Conservation (phyloP, 352 stramenopile species). For the Pythium grandisporangium region DNA sequence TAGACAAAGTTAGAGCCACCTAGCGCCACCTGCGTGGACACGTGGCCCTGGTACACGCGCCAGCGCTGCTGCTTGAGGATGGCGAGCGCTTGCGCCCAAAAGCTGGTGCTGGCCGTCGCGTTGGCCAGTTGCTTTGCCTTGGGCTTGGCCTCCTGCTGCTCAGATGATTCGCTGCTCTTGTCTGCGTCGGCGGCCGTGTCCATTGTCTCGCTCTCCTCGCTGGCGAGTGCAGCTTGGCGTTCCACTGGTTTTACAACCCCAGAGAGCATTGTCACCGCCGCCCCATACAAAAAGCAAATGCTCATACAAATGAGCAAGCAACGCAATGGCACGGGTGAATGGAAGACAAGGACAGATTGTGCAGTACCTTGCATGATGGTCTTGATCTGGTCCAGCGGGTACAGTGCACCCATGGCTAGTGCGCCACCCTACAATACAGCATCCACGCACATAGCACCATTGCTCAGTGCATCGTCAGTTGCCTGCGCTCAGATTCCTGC, state of each 20-base stretch:
- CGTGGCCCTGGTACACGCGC: slow-evolving; percentile 66
- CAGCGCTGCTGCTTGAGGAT: slow-evolving; percentile 62
- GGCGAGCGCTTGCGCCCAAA: slow-evolving; percentile 28
- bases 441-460: slow-evolving; percentile 1
- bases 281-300: no score
- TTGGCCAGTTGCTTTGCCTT: no score
- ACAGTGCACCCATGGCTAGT: slow-evolving; percentile 71
- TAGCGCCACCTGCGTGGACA: slow-evolving; percentile 70
- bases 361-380: slow-evolving; percentile 81
- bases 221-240: slow-evolving; percentile 5
- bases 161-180: no score
- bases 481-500: no score
- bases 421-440: slow-evolving; percentile 34
- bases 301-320: no score
- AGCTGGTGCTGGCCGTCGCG: slow-evolving; percentile 19
- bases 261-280: no score
- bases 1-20: slow-evolving; percentile 83
- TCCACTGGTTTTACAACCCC: no score
- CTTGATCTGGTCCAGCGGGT: slow-evolving; percentile 83
- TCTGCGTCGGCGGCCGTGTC: no score
- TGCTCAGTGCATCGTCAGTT: neutral
- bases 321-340: no score
- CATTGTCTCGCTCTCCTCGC: slow-evolving; percentile 5
- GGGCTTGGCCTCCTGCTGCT: no score
- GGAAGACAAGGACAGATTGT: no score